phyloP scores from a whole-genome alignment of 495 filamentous ascomycete species.

The Aspergillus wentii region DNA sequence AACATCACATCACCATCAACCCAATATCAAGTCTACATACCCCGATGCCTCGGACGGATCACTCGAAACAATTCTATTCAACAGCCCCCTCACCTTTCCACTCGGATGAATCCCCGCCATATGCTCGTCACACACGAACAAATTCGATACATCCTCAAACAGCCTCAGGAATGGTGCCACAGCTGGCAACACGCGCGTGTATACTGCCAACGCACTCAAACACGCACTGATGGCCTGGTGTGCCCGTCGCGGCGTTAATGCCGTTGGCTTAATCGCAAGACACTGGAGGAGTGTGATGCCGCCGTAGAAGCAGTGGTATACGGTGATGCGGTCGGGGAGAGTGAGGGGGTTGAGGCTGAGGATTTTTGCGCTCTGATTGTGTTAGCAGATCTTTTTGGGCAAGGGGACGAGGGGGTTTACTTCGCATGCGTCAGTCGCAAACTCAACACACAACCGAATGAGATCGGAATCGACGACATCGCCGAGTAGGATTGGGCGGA shows the following conservation, averaged over 20 bases:
- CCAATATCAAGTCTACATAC: constrained; percentile 1
- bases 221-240: constrained; percentile 11
- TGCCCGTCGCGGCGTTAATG: constrained; percentile 2
- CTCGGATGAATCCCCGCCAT: not conserved
- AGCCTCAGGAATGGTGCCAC: constrained; percentile 7
- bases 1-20: not conserved
- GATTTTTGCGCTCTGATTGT: constrained; percentile 5
- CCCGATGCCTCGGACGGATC: constrained; percentile 9
- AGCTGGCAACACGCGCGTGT: constrained; percentile 6
- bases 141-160: constrained; percentile 9
- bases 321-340: constrained; percentile 8
- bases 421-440: constrained; percentile 8
- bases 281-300: constrained; percentile 9
- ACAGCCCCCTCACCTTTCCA: constrained; percentile 1
- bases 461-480: constrained; percentile 3
- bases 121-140: constrained; percentile 6
- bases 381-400: not conserved
- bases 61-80: constrained; percentile 10
- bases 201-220: constrained; percentile 9
- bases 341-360: constrained; percentile 8
- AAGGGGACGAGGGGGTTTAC: constrained; percentile 1
- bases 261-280: constrained; percentile 7
- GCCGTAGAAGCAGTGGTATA: constrained; percentile 12
- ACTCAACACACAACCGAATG: constrained; percentile 7
- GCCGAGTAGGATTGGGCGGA: constrained; percentile 3